These are phyloP conservation scores for Alternaria burnsii DNA, from an alignment of 2,329 filamentous ascomycete species.

Conservation along the genomic window DNA sequence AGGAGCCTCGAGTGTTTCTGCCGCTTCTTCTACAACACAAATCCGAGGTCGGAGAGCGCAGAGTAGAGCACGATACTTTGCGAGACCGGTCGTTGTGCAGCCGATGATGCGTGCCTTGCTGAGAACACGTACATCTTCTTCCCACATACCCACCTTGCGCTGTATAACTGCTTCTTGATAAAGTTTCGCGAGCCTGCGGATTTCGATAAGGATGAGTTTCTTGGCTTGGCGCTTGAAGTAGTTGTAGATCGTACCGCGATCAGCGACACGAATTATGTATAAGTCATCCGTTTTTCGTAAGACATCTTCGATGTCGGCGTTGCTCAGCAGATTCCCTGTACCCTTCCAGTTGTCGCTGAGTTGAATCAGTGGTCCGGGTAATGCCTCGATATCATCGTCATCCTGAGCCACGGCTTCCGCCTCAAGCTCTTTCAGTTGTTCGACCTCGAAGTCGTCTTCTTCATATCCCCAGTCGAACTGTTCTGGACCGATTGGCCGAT, in stretches of 20 bases:
- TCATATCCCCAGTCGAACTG: conserved; percentile 64
- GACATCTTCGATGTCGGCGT: conserved; percentile 48
- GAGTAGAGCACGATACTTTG: conserved; percentile 79
- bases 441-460: conserved; percentile 68
- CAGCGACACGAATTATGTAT: conserved; percentile 64
- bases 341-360: conserved; percentile 54
- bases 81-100: conserved; percentile 80
- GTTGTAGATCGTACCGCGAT: conserved; percentile 73
- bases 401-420: conserved; percentile 64
- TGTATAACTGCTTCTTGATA: conserved; percentile 63
- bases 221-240: conserved; percentile 67
- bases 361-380: conserved; percentile 40
- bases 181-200: conserved; percentile 60
- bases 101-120: conserved; percentile 64
- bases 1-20: conserved; percentile 75
- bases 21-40: conserved; percentile 81
- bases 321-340: conserved; percentile 28
- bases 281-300: conserved; percentile 61
- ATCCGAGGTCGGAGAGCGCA: conserved; percentile 71
- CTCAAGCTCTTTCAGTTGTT: conserved; percentile 68
- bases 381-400: conserved; percentile 58
- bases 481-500: conserved; percentile 56
- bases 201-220: conserved; percentile 53
- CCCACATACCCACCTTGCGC: conserved; percentile 66
- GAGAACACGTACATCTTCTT: conserved; percentile 61